Conservation (phyloP, 1,284 basidiomycete species). For the Inonotus obliquus region DNA sequence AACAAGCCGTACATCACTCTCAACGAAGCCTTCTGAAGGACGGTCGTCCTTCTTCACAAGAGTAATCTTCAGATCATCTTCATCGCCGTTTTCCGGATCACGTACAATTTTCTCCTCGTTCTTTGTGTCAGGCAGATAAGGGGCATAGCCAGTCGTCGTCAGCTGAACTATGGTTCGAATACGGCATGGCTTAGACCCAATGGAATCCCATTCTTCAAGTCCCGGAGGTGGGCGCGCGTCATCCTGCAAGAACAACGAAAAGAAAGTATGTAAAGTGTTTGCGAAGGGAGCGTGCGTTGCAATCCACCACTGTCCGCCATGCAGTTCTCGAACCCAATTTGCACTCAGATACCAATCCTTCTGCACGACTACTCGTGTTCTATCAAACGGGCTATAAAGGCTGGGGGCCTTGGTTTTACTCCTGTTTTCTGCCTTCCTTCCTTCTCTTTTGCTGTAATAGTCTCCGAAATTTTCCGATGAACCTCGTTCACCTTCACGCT, state of each 20-base stretch:
- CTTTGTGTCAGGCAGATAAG: background rate
- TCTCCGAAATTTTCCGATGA: too few relatives aligned
- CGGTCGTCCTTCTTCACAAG: background rate
- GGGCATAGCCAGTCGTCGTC: background rate
- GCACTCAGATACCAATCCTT: conserved; percentile 69
- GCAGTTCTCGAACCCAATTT: conserved; percentile 73
- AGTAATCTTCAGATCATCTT: background rate
- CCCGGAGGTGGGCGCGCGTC: background rate
- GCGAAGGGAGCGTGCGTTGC: conserved; percentile 50
- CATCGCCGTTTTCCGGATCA: background rate
- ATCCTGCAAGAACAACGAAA: background rate
- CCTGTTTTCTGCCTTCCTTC: too few relatives aligned
- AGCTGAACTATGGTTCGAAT: background rate
- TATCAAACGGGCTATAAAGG: background rate
- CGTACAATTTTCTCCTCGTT: background rate
- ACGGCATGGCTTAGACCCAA: too few relatives aligned
- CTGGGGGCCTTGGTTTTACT: too few relatives aligned
- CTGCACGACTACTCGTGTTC: background rate
- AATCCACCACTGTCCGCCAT: conserved; percentile 75
- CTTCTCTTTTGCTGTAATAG: too few relatives aligned
- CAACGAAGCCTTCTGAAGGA: background rate
- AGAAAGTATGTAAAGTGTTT: background rate
- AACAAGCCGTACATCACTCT: background rate
- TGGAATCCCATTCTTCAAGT: background rate
- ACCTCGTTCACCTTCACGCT: too few relatives aligned